Conservation (phyloP, 805 yeast species). For the Ogataea saltuana region DNA sequence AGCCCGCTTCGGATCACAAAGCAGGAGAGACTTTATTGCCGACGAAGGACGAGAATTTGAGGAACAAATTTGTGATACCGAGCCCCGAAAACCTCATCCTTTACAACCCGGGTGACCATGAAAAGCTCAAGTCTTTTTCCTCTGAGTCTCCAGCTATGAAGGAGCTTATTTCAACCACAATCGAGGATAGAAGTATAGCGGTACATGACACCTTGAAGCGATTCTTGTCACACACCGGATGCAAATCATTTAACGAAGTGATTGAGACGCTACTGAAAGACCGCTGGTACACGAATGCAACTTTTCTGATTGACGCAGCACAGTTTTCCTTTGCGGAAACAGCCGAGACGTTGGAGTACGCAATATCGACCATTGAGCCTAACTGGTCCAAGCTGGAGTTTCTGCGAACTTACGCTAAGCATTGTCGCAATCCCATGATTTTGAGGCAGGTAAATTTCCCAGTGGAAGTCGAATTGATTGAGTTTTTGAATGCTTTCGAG, state of each 20-base stretch:
- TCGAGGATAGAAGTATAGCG: background rate
- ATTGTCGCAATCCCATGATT: conserved; percentile 6
- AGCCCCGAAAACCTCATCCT: no score
- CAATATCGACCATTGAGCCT: conserved; percentile 7
- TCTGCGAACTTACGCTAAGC: conserved; percentile 7
- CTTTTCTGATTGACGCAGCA: conserved; percentile 9
- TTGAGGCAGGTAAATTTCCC: conserved; percentile 12
- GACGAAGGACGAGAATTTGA: no score
- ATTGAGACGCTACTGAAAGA: conserved; percentile 9
- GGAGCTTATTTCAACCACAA: no score
- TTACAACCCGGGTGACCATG: no score
- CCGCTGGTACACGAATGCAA: conserved; percentile 17
- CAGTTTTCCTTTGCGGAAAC: conserved; percentile 14
- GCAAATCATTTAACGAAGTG: no score
- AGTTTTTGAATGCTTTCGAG: conserved; percentile 12
- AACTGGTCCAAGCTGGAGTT: conserved; percentile 19
- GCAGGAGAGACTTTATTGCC: no score
- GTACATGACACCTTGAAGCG: background rate
- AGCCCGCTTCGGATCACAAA: no score
- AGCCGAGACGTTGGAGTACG: conserved; percentile 2
- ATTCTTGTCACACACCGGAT: no score
- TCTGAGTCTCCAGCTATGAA: no score
- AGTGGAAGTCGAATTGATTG: conserved; percentile 5
- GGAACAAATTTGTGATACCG: no score
- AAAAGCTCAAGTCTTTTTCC: no score